phyloP scores from a whole-genome alignment of 2,329 filamentous ascomycete genomes.

The Phyllosticta ampelicida region DNA sequence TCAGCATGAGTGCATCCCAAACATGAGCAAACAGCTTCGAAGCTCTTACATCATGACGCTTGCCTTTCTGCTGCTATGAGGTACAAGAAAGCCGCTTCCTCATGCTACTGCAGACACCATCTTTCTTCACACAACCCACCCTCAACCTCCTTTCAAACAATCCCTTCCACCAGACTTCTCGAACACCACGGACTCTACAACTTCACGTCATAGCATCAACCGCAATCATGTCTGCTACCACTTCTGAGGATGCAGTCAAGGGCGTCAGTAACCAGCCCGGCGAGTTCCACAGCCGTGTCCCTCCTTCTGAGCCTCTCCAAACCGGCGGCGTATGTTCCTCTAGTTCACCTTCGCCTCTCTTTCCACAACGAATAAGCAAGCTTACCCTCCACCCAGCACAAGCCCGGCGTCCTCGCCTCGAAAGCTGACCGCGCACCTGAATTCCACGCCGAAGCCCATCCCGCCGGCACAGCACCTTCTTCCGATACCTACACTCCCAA shows the following conservation, averaged over 20 bases:
- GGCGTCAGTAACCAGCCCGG: conserved; percentile 40
- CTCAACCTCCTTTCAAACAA: neutral
- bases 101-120: neutral
- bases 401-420: conserved; percentile 49
- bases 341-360: neutral
- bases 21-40: neutral
- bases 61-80: neutral
- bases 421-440: conserved; percentile 49
- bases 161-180: neutral
- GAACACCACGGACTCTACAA: neutral
- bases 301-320: conserved; percentile 42
- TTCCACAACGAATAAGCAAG: neutral
- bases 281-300: conserved; percentile 44
- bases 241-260: conserved; percentile 38
- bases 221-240: conserved; percentile 30
- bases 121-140: neutral
- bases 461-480: conserved; percentile 52
- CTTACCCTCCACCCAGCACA: conserved; percentile 41
- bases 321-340: conserved; percentile 41
- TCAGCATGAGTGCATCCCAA: neutral
- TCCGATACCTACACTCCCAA: conserved; percentile 36
- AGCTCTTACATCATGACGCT: neutral
- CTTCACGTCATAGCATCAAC: neutral
- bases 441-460: conserved; percentile 51
- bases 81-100: neutral